These are phyloP conservation scores for Fusarium verrucosum DNA, from an alignment of 2,329 filamentous ascomycete genomes.

Conservation along the genomic window DNA sequence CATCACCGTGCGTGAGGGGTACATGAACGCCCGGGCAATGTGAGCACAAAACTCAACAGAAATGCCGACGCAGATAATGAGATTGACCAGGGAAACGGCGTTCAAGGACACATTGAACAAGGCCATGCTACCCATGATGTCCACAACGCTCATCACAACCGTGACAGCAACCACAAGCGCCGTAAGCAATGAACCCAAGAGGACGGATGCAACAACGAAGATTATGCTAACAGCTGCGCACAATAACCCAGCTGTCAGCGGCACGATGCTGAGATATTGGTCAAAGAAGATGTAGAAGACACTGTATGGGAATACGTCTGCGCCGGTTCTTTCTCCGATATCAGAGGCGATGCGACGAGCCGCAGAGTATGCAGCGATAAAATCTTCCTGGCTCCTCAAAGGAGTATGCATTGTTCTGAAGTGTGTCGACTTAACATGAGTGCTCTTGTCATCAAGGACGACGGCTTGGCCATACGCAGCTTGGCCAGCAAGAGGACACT, in stretches of 20 bases:
- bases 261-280: conserved; percentile 88
- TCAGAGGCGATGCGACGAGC: conserved; percentile 87
- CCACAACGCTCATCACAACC: conserved; percentile 91
- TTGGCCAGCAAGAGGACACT: conserved; percentile 87
- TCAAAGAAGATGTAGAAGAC: conserved; percentile 99
- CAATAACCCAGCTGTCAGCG: conserved; percentile 80
- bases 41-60: conserved; percentile 98
- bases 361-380: conserved; percentile 88
- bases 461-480: conserved; percentile 88
- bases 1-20: conserved; percentile 84
- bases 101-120: conserved; percentile 89
- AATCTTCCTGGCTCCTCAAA: conserved; percentile 86
- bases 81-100: conserved; percentile 92
- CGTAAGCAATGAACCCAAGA: conserved; percentile 86
- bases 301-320: conserved; percentile 94
- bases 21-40: conserved; percentile 94
- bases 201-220: conserved; percentile 77
- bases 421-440: conserved; percentile 81
- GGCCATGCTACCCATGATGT: conserved; percentile 96
- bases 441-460: conserved; percentile 73
- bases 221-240: conserved; percentile 87
- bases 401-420: conserved; percentile 93
- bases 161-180: conserved; percentile 84
- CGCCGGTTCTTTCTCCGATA: conserved; percentile 74
- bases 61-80: conserved; percentile 97